Percentiles rank a stretch among this genome's conserved stretches.
Conservation (phyloP, 1,139 yeast genomes). For the Geotrichum aggregatum region DNA sequence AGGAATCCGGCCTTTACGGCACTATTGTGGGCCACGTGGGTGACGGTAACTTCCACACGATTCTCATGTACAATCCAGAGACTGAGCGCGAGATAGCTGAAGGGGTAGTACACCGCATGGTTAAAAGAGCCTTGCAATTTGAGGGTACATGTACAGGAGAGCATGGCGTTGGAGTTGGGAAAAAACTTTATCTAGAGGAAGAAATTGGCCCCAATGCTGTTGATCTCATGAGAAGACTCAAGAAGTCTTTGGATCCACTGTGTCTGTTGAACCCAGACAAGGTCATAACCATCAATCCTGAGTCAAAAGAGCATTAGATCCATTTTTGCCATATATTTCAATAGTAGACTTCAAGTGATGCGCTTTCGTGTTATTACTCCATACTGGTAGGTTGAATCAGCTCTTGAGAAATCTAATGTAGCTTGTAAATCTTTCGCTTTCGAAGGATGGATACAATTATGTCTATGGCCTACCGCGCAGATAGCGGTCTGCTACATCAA, state of each 20-base stretch:
- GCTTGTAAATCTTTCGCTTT: no score
- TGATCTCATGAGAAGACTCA: constrained; percentile 69
- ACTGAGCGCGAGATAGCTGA: constrained; percentile 54
- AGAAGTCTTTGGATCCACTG: constrained; percentile 66
- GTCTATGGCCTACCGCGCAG: no score
- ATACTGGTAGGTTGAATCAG: no score
- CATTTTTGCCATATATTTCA: no score
- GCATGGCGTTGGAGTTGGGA: constrained; percentile 84
- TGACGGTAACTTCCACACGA: constrained; percentile 86
- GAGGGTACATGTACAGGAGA: constrained; percentile 92
- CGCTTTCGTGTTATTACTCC: no score
- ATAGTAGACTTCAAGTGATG: no score
- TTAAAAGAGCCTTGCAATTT: constrained; percentile 56
- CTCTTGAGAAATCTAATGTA: no score
- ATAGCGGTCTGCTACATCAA: no score
- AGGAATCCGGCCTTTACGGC: constrained; percentile 51
- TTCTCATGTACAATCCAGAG: constrained; percentile 78
- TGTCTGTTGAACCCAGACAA: constrained; percentile 76
- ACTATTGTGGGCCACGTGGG: constrained; percentile 86
- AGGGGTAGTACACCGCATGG: constrained; percentile 60
- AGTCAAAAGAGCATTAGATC: not conserved
- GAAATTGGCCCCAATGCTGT: constrained; percentile 68
- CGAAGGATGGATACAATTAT: no score
- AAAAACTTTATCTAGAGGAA: constrained; percentile 56
- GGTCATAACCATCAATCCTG: constrained; percentile 42